Evolutionary conservation across 108 stramenopile species (phyloP).

Genomic region (Aurantiochytrium sp.): DNA sequence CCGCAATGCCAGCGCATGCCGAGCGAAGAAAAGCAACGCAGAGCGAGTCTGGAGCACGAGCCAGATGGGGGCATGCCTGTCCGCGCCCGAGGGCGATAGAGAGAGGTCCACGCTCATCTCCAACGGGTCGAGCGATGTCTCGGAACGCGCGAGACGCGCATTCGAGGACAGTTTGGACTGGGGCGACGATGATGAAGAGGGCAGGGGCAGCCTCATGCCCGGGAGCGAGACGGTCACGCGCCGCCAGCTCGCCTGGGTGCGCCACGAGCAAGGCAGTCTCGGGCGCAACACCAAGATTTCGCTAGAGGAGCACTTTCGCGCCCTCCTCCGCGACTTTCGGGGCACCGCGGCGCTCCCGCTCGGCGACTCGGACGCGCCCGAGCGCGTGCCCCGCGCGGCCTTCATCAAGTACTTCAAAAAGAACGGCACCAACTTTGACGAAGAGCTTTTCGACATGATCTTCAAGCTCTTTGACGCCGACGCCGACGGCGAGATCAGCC

Average conservation of each 20-base stretch:
- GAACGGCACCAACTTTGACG: background rate
- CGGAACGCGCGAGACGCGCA: no score
- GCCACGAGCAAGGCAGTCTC: background rate
- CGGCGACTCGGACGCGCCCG: background rate
- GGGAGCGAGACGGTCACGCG: background rate
- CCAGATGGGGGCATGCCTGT: no score
- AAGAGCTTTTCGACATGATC: slow-evolving; percentile 11
- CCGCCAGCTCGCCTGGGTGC: background rate
- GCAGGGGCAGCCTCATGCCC: background rate
- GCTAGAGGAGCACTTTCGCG: background rate
- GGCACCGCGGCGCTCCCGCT: background rate
- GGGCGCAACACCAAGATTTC: background rate
- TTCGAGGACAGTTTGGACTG: background rate
- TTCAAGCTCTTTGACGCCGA: slow-evolving; percentile 27
- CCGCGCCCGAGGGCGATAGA: no score
- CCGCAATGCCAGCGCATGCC: no score
- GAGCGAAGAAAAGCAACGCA: no score
- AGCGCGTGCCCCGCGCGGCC: background rate
- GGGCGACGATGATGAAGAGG: background rate
- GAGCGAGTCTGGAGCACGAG: no score
- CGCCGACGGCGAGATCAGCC: background rate
- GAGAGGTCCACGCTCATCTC: no score
- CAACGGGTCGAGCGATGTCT: no score
- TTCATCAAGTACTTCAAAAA: background rate
- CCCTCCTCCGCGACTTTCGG: background rate